Evolutionary conservation across 768 basidiomycete genomes (phyloP).

Genomic region (Tulasnella sp.): DNA sequence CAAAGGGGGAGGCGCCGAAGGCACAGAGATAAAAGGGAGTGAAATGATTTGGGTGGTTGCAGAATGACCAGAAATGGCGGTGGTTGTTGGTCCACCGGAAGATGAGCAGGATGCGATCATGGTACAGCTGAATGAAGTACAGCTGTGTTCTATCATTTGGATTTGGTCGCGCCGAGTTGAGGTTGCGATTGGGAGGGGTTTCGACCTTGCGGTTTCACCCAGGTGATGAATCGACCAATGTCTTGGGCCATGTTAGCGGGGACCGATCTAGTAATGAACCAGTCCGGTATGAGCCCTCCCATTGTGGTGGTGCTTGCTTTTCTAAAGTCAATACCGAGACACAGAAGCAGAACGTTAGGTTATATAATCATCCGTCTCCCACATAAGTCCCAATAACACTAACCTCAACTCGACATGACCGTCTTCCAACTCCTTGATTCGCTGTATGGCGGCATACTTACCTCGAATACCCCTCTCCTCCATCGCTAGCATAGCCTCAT

Average conservation of each 20-base stretch:
- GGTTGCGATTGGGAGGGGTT: background rate
- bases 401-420: slow-evolving; percentile 15
- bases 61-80: too few species aligned
- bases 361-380: background rate
- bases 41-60: too few species aligned
- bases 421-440: slow-evolving; percentile 13
- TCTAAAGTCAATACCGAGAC: background rate
- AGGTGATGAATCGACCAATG: background rate
- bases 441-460: slow-evolving; percentile 9
- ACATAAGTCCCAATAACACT: background rate
- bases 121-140: too few species aligned
- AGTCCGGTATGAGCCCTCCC: slow-evolving; percentile 8
- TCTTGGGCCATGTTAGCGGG: slow-evolving; percentile 5
- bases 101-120: too few species aligned
- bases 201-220: background rate
- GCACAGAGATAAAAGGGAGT: too few species aligned
- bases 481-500: slow-evolving; percentile 6
- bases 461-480: slow-evolving; percentile 10
- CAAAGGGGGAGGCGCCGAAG: too few species aligned
- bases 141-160: background rate
- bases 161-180: background rate
- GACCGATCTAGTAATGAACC: background rate
- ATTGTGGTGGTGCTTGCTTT: slow-evolving; percentile 1
- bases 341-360: background rate
- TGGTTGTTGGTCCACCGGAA: too few species aligned